These are phyloP conservation scores for Wallemia mellicola DNA, from an alignment of 1,284 basidiomycete genomes.

Conservation along the genomic window DNA sequence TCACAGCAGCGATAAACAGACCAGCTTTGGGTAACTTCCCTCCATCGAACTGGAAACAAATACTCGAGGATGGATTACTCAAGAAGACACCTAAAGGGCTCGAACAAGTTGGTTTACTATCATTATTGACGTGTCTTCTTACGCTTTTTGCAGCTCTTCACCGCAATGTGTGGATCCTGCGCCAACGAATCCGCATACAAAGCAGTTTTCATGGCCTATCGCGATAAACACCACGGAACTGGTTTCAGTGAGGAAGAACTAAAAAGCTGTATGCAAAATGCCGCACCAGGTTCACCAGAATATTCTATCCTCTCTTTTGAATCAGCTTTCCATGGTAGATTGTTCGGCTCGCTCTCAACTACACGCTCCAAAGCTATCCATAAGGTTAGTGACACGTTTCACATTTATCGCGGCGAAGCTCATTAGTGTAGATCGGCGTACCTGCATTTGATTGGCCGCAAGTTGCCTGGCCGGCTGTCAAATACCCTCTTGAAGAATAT, in stretches of 20 bases:
- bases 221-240: constrained; percentile 14
- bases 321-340: constrained; percentile 21
- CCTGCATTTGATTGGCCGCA: constrained; percentile 27
- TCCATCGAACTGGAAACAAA: constrained; percentile 19
- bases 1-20: constrained; percentile 19
- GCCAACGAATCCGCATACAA: constrained; percentile 24
- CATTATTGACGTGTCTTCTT: background rate
- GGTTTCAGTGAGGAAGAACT: constrained; percentile 14
- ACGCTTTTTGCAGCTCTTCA: constrained; percentile 6
- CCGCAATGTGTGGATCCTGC: constrained; percentile 14
- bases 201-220: constrained; percentile 22
- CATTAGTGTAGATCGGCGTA: constrained; percentile 18
- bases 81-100: constrained; percentile 22
- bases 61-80: constrained; percentile 19
- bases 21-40: constrained; percentile 25
- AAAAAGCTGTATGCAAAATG: constrained; percentile 22
- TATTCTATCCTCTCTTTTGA: constrained; percentile 23
- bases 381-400: constrained; percentile 13
- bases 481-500: constrained; percentile 21
- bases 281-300: constrained; percentile 21
- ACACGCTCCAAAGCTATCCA: constrained; percentile 22
- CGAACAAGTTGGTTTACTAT: constrained; percentile 13
- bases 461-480: constrained; percentile 21
- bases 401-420: background rate
- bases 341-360: constrained; percentile 21